Percentiles rank a stretch among this genome's conserved stretches.
These are phyloP conservation scores for Colletotrichum kahawae DNA, from an alignment of 2,329 filamentous ascomycete species.

Conservation along the genomic window DNA sequence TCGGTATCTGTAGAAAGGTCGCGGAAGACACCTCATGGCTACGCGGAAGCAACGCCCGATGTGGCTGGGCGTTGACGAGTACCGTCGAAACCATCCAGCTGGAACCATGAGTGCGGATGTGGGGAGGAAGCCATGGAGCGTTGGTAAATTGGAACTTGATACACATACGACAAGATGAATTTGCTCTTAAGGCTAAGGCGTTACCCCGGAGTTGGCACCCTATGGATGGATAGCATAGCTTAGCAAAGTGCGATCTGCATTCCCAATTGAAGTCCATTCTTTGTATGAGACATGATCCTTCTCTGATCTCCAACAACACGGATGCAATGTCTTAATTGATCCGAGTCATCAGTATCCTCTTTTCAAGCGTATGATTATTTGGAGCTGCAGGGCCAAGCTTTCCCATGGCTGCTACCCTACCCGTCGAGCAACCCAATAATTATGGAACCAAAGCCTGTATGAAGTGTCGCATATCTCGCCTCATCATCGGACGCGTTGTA, in stretches of 20 bases:
- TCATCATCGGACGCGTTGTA: fast-evolving
- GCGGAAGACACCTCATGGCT: background rate
- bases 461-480: background rate
- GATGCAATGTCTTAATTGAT: background rate
- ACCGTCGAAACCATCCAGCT: background rate
- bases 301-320: fast-evolving
- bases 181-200: background rate
- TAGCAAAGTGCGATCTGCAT: background rate
- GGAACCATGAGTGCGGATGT: background rate
- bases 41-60: background rate
- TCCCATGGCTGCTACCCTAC: background rate
- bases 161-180: background rate
- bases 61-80: background rate
- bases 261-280: background rate
- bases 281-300: background rate
- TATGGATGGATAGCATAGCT: background rate
- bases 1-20: fast-evolving
- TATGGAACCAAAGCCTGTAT: background rate
- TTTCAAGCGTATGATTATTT: background rate
- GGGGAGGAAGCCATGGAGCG: background rate
- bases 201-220: background rate
- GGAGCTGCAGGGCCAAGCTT: background rate
- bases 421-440: background rate
- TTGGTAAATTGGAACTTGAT: background rate
- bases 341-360: background rate